phyloP scores from a whole-genome alignment of 345 rosid genomes.

The Sonneratia caseolaris region DNA sequence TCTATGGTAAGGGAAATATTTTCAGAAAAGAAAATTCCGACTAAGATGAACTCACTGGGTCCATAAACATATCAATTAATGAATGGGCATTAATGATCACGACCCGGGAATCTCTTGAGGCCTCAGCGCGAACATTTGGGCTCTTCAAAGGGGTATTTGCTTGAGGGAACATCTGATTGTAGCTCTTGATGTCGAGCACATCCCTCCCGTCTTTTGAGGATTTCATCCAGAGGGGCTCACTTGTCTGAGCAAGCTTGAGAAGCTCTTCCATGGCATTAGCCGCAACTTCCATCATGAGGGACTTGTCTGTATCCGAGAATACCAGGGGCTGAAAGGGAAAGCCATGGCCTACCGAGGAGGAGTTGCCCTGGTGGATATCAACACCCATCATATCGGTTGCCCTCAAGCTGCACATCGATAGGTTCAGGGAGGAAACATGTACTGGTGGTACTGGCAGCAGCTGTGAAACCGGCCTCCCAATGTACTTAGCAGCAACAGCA shows the following conservation, averaged over 20 bases:
- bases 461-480: slow-evolving; percentile 85
- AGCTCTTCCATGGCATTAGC: slow-evolving; percentile 69
- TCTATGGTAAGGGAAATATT: too few species aligned
- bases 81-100: slow-evolving; percentile 81
- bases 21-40: not conserved
- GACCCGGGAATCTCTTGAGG: slow-evolving; percentile 84
- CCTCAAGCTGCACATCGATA: slow-evolving; percentile 60
- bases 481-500: slow-evolving; percentile 87
- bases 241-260: slow-evolving; percentile 65
- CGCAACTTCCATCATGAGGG: slow-evolving; percentile 72
- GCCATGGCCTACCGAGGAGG: slow-evolving; percentile 35
- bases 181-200: slow-evolving; percentile 55
- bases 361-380: slow-evolving; percentile 64
- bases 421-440: slow-evolving; percentile 70
- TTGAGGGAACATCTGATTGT: slow-evolving; percentile 62
- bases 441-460: slow-evolving; percentile 74
- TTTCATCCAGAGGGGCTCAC: slow-evolving; percentile 76
- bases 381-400: slow-evolving; percentile 35
- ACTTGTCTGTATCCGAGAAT: slow-evolving; percentile 79
- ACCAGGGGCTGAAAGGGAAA: slow-evolving; percentile 47
- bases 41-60: slow-evolving; percentile 44
- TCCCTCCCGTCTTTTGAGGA: slow-evolving; percentile 50
- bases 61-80: slow-evolving; percentile 89
- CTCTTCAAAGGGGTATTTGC: slow-evolving; percentile 50
- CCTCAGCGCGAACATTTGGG: slow-evolving; percentile 57